Base-by-base conservation (phyloP, 2,329 filamentous ascomycete species). In the Exophiala lecanii-corni region DNA sequence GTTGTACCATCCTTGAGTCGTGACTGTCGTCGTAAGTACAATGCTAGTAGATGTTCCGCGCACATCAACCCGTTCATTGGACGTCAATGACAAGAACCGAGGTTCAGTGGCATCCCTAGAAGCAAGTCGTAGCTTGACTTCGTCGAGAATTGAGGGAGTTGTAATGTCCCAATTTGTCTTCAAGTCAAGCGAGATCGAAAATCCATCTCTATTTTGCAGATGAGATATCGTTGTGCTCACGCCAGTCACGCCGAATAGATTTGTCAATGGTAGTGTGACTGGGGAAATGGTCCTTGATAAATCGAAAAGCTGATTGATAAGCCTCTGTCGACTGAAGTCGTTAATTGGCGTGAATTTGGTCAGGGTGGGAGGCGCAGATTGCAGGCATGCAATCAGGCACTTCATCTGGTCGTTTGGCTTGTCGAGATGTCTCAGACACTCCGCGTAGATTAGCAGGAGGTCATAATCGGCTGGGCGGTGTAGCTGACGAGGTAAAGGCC, bases 371-470 rank as follows among this genome's bases (percentile, higher is more conserved):
- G 77, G 81, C 1, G 79, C 76, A 58, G 86, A 89, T 36, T 51
- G 45, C n/a, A 55, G 36, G 23, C 41, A 52, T 5, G 47, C 36
- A 10, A 96, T 70, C 6, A 87, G 74, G 6, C 86, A 81, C 17
- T 79, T 78, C 12, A 89, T 80, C 57, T 89, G 94, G 49, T 94
- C 87, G 39, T 91, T 84, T 47, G 81, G 80, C 10, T 81, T 79
- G 36, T 84, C 73, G 19, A 95, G 74, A 55, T 86, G 76, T 52
- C 85, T 83, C 19, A 98, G 73, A 61, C 89, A 97, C 36, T 78
- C 76, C 1, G 86, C 79, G 60, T 96, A 92, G 74, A 96, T 84
- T 51, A 86, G 78, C 4, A 97, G 74, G 76, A 95, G 86, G 1
- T 84, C 84, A 3, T 88, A 71, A 59, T 97, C 89, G 9, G 95